A percentile compares a stretch with the other conserved stretches of the same genome.
Evolutionary conservation across 169 alveolate species (phyloP).

Genomic region (Plasmodium sp.): DNA sequence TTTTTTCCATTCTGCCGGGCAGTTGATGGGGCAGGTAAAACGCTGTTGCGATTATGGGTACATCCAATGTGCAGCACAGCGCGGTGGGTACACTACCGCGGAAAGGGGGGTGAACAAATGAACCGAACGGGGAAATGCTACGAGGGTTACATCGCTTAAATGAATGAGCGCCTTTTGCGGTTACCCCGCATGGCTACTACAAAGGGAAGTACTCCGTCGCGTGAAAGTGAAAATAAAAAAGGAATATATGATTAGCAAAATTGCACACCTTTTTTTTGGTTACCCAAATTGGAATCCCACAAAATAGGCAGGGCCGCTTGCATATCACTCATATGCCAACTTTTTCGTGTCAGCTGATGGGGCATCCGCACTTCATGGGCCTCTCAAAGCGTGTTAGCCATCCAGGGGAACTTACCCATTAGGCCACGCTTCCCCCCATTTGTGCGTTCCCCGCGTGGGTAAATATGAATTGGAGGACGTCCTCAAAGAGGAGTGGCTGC

Average conservation of each 20-base stretch:
- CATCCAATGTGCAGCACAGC: background rate
- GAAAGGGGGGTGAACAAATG: background rate
- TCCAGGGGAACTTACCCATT: background rate
- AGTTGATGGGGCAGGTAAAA: background rate
- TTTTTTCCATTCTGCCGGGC: background rate
- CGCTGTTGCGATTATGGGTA: background rate
- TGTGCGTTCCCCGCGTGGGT: background rate
- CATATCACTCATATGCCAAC: background rate
- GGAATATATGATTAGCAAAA: background rate
- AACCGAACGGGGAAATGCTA: background rate
- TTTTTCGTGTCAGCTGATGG: background rate
- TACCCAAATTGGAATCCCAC: background rate
- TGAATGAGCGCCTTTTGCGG: background rate
- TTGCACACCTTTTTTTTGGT: background rate
- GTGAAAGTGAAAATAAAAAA: background rate
- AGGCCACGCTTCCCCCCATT: background rate
- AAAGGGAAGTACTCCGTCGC: background rate
- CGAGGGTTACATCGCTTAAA: background rate
- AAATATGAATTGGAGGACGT: background rate
- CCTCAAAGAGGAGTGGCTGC: background rate
- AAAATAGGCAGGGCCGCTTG: background rate
- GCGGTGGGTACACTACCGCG: background rate
- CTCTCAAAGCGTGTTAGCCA: background rate
- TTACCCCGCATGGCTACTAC: background rate
- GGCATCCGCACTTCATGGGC: background rate